phyloP scores from a whole-genome alignment of 768 basidiomycete genomes.

The Leccinum incarnatum region DNA sequence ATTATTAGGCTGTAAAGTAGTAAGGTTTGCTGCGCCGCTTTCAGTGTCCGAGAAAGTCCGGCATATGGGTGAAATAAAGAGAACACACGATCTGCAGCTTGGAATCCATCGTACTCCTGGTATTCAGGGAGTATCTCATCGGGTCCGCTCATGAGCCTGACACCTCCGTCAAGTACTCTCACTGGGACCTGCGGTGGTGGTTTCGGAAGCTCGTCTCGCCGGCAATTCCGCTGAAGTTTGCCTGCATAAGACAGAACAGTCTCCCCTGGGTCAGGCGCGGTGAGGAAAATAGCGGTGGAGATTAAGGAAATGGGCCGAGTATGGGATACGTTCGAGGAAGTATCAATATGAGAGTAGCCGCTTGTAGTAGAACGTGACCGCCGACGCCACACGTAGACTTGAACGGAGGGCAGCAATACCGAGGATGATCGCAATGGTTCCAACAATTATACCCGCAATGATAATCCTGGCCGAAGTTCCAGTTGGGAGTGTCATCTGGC shows the following conservation, averaged over 20 bases:
- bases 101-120: not conserved
- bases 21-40: not conserved
- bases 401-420: not conserved
- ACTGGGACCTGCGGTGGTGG: not conserved
- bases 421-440: not conserved
- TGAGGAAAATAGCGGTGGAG: no score
- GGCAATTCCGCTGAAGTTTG: not conserved
- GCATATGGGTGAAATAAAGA: not conserved
- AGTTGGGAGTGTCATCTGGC: not conserved
- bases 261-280: not conserved
- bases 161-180: constrained; percentile 5
- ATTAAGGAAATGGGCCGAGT: not conserved
- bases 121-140: constrained; percentile 2
- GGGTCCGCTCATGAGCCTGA: not conserved
- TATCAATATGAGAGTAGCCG: no score
- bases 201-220: not conserved
- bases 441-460: not conserved
- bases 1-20: not conserved
- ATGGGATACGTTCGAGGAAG: not conserved
- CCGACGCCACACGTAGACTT: not conserved
- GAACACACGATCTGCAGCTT: not conserved
- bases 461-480: not conserved
- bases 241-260: not conserved
- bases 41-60: not conserved
- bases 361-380: not conserved